Evolutionary conservation across 1,139 yeast genomes (phyloP), one percentile per base, ranked within the genome.

Genomic region (Candida albicans): DNA sequence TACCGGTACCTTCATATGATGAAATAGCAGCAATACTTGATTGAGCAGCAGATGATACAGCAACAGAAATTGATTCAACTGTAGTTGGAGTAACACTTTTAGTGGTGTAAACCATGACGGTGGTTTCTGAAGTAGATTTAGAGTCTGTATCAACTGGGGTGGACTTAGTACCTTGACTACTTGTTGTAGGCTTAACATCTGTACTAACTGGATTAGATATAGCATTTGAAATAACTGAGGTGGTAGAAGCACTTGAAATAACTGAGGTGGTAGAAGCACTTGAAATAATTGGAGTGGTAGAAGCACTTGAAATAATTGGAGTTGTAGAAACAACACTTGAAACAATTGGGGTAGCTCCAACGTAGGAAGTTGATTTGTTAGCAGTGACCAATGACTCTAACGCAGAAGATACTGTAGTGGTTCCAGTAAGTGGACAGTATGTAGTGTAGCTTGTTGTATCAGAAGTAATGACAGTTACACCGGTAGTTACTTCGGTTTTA

Each of bases 401-500:
- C 11, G 41, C 10, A 11, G 39, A 10, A 8, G 35, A 14, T 35
- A 14, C 26, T 38, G 33, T 26, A 18, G 22, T 18, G 26, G 55
- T 48, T 22, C 14, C 40, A 25, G 57, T 31, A 13, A 51, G 40
- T 47, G 56, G 56, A 44, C 54, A 51, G 50, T 45, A 50, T 25
- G 55, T 52, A 42, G 52, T 56, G 55, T 48, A 51, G 31, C 47
- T 35, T 27, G 58, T 56, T 11, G 47, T 41, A 29, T 50, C 52
- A 38, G 56, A 52, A 40, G 70, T 66, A 44, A 62, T 56, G 34
- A 63, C 57, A 37, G 70, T 62, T 32, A 68, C 48, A 49, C 72
- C 72, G 30, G 75, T 67, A 40, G 75, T 67, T 36, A 52, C 54
- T 3, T 64, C 59, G 34, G 52, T 51, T 30, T 53, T 52, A 33